A percentile compares a stretch with the other conserved stretches of the same genome.
These are phyloP conservation scores for Komagataella pastoris DNA, from an alignment of 805 yeast genomes.

Conservation along the genomic window DNA sequence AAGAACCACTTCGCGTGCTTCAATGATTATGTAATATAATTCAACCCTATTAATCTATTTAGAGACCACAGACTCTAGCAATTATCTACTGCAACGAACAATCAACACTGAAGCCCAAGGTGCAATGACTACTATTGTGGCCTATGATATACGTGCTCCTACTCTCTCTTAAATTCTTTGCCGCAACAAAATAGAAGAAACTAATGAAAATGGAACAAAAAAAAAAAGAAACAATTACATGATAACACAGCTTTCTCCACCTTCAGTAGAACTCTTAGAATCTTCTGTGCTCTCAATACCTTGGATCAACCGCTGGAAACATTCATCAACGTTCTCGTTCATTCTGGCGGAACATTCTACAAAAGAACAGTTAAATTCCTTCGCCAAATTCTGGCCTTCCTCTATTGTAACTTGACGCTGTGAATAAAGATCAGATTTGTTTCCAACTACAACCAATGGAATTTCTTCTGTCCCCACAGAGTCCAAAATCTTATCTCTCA, in stretches of 20 bases:
- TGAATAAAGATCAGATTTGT: conserved; percentile 39
- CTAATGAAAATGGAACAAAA: background rate
- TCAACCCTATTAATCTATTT: background rate
- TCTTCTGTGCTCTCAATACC: conserved; percentile 54
- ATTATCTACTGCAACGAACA: background rate
- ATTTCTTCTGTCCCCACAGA: conserved; percentile 35
- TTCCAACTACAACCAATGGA: conserved; percentile 35
- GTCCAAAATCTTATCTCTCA: conserved; percentile 76
- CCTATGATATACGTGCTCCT: background rate
- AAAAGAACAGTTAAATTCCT: conserved; percentile 28
- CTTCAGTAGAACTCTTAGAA: conserved; percentile 15
- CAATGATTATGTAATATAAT: background rate
- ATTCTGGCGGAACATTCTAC: conserved; percentile 36
- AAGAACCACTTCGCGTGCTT: background rate
- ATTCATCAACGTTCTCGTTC: conserved; percentile 28
- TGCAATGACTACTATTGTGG: background rate
- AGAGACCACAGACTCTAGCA: background rate
- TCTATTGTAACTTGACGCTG: conserved; percentile 41
- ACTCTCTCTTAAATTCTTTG: background rate
- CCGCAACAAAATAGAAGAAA: background rate
- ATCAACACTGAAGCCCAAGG: background rate
- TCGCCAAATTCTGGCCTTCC: conserved; percentile 35
- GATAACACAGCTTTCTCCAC: background rate
- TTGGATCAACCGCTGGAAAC: conserved; percentile 46
- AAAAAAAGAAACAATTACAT: background rate